Percentiles rank a stretch among this genome's conserved stretches.
phyloP scores from a whole-genome alignment of 192 early-diverging fungal genomes.

The Backusella sp. region DNA sequence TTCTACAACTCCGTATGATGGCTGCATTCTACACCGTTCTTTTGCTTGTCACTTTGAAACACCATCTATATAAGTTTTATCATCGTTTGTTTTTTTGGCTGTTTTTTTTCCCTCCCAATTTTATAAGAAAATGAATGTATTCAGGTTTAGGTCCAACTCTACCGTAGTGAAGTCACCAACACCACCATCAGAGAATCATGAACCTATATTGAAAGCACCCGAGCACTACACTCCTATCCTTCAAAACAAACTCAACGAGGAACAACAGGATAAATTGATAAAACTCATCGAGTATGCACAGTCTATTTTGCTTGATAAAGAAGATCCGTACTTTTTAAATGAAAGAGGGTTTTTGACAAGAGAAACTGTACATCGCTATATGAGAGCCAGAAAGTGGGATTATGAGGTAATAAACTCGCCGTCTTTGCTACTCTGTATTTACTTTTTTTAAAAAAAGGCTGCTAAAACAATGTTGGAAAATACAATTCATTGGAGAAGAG shows the following conservation, averaged over 20 bases:
- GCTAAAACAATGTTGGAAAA: conserved; percentile 22
- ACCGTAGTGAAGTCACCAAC: neutral
- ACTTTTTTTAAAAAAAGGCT: neutral
- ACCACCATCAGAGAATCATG: neutral
- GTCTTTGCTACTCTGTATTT: too few species aligned
- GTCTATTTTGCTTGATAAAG: conserved; percentile 12
- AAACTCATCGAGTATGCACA: conserved; percentile 11
- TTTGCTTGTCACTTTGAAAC: conserved; percentile 7
- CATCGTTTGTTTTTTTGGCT: neutral
- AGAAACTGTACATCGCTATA: conserved; percentile 27
- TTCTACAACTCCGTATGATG: neutral
- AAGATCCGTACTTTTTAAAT: conserved; percentile 25
- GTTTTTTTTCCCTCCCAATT: neutral
- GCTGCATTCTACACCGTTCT: neutral
- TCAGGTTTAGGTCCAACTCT: neutral
- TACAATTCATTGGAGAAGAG: conserved; percentile 22
- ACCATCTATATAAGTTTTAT: neutral
- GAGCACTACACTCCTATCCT: conserved; percentile 7
- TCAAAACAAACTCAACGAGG: conserved; percentile 10
- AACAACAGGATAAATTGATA: conserved; percentile 18
- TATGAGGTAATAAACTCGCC: conserved; percentile 10
- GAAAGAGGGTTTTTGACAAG: conserved; percentile 27
- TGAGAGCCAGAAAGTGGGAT: conserved; percentile 30
- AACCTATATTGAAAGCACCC: conserved; percentile 15
- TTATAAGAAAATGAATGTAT: neutral